Base-by-base conservation (phyloP, 257 asterid genomes). In the Verbena officinalis region DNA sequence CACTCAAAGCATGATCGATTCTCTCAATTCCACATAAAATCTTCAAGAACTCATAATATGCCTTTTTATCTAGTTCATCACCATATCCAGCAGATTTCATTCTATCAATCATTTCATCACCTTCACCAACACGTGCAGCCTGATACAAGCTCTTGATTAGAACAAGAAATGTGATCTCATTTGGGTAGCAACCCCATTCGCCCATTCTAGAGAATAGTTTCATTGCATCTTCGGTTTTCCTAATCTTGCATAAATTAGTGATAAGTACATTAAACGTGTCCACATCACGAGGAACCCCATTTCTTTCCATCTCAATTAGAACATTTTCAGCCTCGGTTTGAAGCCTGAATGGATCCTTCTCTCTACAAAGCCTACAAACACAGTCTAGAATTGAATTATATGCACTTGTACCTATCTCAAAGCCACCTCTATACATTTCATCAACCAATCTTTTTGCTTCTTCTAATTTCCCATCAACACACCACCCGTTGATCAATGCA, bases 41-140 rank as follows among this genome's bases (percentile, higher is more conserved):
- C 73, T 80, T 90, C 78, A 94, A 70, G 22, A 86, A 81, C 15
- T 81, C 92, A 50, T 83, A 88, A 57, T 94, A 94, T 15, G 82
- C 86, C 78, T 90, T 94, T 79, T 55, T 86, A 73, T 83, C 83
- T 27, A 94, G 72, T 7, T 77, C 85, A 67, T 72, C 81, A 40
- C 86, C 90, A 68, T 56, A 90, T 14, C 97, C 95, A 1, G 91
- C 87, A 30, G 99, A 94, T 71, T 84, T 94, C 97, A 90, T 90
- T 58, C 88, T 84, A 76, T 90, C 99, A 9, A 94, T 88, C 97
- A 94, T 86, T 76, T 94, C 96, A 40, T 90, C 99, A 0, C 97
- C 99, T 62, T 94, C 96, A 2, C 86, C 95, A 11, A 88, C 73
- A 50, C 97, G 69, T 2, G 93, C 99, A 16, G 99, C 95, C 79